phyloP scores from a whole-genome alignment of 1,284 basidiomycete species.

The Boletellus dicymbophilus region DNA sequence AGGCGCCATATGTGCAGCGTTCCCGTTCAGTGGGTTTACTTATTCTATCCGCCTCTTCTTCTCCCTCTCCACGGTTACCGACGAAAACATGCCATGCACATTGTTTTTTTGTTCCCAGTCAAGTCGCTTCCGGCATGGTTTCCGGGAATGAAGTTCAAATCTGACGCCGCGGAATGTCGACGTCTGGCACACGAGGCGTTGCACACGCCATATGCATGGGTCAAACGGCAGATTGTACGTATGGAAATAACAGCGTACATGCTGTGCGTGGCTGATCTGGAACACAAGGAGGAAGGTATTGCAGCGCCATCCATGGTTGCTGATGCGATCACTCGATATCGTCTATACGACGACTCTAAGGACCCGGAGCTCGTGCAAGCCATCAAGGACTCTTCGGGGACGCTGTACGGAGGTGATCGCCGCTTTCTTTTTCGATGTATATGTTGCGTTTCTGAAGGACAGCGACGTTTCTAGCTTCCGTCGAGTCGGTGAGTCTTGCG shows the following conservation, averaged over 20 bases:
- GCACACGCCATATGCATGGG: constrained; percentile 13
- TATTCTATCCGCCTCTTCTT: no score
- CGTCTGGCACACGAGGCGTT: neutral
- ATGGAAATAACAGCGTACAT: no score
- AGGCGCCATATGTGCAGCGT: constrained; percentile 1
- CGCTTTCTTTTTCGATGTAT: neutral
- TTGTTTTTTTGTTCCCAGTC: no score
- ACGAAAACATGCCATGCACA: no score
- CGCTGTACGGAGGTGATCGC: constrained; percentile 18
- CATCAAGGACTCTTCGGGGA: constrained; percentile 14
- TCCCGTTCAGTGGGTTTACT: constrained; percentile 18
- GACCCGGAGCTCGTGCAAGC: constrained; percentile 9
- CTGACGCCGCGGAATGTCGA: constrained; percentile 3
- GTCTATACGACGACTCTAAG: constrained; percentile 5
- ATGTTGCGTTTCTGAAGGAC: neutral
- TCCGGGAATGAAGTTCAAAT: constrained; percentile 11
- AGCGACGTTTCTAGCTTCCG: constrained; percentile 13
- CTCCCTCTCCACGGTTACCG: no score
- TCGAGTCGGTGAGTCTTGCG: constrained; percentile 20
- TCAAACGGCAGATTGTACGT: constrained; percentile 11
- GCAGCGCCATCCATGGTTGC: constrained; percentile 17
- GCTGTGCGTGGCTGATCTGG: constrained; percentile 1
- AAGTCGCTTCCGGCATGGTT: constrained; percentile 6
- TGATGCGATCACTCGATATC: constrained; percentile 14
- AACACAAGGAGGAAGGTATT: constrained; percentile 13